Conservation (phyloP, 2,329 filamentous ascomycete genomes). For the Chaetoscypha palmicola region DNA sequence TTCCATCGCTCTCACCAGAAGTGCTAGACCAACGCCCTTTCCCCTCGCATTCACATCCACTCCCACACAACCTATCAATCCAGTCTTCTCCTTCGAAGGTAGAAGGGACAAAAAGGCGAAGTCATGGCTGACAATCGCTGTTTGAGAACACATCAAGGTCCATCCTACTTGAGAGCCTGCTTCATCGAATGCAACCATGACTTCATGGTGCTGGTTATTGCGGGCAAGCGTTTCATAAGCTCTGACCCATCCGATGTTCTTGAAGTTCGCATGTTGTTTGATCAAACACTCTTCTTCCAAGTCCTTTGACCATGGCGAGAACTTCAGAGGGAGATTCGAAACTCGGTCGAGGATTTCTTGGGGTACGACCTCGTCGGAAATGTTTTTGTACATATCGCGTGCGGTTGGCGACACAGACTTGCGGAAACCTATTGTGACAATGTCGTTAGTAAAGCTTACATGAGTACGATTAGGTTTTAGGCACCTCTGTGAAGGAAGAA, state of each 20-base stretch:
- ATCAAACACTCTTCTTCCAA: slow-evolving; percentile 34
- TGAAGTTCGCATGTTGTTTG: slow-evolving; percentile 34
- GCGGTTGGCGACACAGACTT: slow-evolving; percentile 20
- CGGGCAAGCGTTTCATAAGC: slow-evolving; percentile 34
- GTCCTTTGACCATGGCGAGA: slow-evolving; percentile 32
- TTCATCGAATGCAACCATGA: slow-evolving; percentile 37
- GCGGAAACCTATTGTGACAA: slow-evolving; percentile 17
- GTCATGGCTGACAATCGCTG: slow-evolving; percentile 28
- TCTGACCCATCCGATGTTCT: slow-evolving; percentile 36
- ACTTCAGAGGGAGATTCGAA: slow-evolving; percentile 31
- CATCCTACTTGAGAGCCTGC: slow-evolving; percentile 36
- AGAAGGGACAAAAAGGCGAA: slow-evolving; percentile 36
- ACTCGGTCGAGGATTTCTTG: slow-evolving; percentile 33
- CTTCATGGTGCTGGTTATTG: slow-evolving; percentile 32
- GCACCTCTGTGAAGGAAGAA: slow-evolving; percentile 37
- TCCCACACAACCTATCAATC: slow-evolving; percentile 39
- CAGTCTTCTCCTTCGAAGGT: slow-evolving; percentile 34
- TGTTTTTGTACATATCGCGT: slow-evolving; percentile 36
- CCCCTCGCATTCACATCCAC: slow-evolving; percentile 34
- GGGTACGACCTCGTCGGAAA: slow-evolving; percentile 31
- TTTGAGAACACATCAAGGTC: slow-evolving; percentile 37
- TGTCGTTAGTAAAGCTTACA: slow-evolving; percentile 3
- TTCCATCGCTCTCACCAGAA: slow-evolving; percentile 38
- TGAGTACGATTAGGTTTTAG: too few species aligned
- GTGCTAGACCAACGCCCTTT: slow-evolving; percentile 35